Evolutionary conservation across 1,284 basidiomycete genomes (phyloP).

Genomic region (Puccinia sorghi): DNA sequence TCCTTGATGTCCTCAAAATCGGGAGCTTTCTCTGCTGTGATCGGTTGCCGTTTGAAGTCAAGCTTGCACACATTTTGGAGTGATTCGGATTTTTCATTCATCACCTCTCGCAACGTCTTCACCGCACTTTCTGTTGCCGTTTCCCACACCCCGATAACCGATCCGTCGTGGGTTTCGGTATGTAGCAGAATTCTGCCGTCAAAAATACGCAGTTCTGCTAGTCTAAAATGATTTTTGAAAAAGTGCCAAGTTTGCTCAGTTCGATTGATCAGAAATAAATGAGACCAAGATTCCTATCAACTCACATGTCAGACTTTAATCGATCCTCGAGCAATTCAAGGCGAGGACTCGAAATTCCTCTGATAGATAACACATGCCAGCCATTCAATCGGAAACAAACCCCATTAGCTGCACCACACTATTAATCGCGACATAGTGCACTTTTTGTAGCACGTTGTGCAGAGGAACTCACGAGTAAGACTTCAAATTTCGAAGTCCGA

Average conservation of each 20-base stretch:
- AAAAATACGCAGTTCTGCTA: conserved; percentile 77
- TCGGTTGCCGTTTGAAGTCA: conserved; percentile 57
- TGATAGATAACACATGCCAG: conserved; percentile 67
- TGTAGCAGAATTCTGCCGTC: conserved; percentile 87
- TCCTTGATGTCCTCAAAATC: conserved; percentile 59
- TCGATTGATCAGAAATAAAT: background rate
- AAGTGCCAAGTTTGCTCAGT: background rate
- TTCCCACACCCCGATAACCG: conserved; percentile 94
- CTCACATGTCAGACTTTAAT: conserved; percentile 77
- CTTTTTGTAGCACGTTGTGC: background rate
- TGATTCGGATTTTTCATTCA: conserved; percentile 66
- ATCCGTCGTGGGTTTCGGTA: conserved; percentile 81
- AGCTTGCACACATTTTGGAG: conserved; percentile 52
- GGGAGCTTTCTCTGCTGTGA: conserved; percentile 58
- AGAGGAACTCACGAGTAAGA: conserved; percentile 54
- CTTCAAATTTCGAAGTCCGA: conserved; percentile 58
- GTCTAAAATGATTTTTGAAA: conserved; percentile 50
- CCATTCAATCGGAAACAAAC: conserved; percentile 62
- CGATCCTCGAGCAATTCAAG: conserved; percentile 88
- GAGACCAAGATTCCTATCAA: background rate
- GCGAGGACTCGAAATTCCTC: conserved; percentile 83
- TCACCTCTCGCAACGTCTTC: conserved; percentile 83
- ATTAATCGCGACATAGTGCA: background rate
- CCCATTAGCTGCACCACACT: conserved; percentile 1
- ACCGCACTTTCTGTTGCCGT: conserved; percentile 72